Evolutionary conservation across 1,139 yeast genomes (phyloP), one percentile per base, ranked within the genome.

Genomic region (Pichia sp.): DNA sequence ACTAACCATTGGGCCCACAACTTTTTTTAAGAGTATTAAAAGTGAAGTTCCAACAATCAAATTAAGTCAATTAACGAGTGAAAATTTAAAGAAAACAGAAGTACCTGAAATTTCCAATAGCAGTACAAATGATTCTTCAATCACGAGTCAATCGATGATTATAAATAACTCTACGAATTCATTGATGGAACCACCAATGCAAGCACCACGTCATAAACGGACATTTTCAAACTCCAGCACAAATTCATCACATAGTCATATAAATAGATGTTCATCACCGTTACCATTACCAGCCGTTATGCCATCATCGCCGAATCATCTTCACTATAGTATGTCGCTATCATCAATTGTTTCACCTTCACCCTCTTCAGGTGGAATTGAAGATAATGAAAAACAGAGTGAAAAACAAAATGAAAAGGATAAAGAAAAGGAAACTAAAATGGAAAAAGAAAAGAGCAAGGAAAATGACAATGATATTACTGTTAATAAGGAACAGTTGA

Each of bases 11-110:
- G 67, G 72, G 14, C 74, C 81, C 28, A 70, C 74, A 2, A 68
- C 72, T 4, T 70, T 68, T 57, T 74, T 67, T 57, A 76, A 74
- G 57, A 73, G 77, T 31, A 64, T 73, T 16, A 69, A 73, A 49
- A 72, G 79, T 1, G 84, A 79, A 34, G 48, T 76, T n/a, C 79
- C 75, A 3, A 59, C 43, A 1, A 7, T 31, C 1, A 52, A 29
- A 22, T 22, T 51, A 18, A 44, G 49, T 41, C 49, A 49, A 34
- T n/a, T 49, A 19, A 42, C 38, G 11, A 33, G 13, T n/a, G 56
- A 50, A 13, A 56, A 42, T 10, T 19, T 36, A 14, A 19, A 36
- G 16, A 11, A 19, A 36, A 18, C 41, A 10, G 41, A 19, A 36
- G 25, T 10, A 11, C 19, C 13, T 7, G 25, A 19, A 10, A 3